Evolutionary conservation across 108 stramenopile species (phyloP), one percentile per base, ranked within the genome.

Genomic region (Fragilaria radians): DNA sequence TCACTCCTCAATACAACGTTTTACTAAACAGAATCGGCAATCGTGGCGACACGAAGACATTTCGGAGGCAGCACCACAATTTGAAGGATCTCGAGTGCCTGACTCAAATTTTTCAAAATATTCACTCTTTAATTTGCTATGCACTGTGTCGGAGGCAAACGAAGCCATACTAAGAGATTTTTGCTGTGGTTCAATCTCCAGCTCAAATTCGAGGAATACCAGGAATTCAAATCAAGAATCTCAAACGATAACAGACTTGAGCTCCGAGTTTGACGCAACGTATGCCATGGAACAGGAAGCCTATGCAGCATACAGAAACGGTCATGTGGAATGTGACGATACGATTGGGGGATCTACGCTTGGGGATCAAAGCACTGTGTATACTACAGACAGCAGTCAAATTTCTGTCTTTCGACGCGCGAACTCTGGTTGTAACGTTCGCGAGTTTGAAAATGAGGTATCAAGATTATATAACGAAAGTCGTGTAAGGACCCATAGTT

Each of bases 1-100:
- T 26, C 14, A 7, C 7, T 42, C 36, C 7, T 61, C 65, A 28
- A 57, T 63, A 1, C 54, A 65, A 9, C 54, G 63, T 14, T 57
- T 57, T 45, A 45, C 42, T 45, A 45, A 11, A 45, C 42, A 11
- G 11, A 11, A 45, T 45, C 14, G 14, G 14, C 42, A 45, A 14
- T 18, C 14, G 18, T 14, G 11, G 42, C 42, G 14, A 17, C 42
- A 45, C n/a, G n/a, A n/a, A n/a, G n/a, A n/a, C n/a, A 42, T 42
- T 42, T 14, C 11, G 14, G 36, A 42, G 14, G 36, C 7, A 11
- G 36, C 36, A 11, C 36, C 36, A 11, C 7, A 42, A 42, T 42
- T 42, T 14, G 36, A 7, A 7, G 36, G 36, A 11, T 42, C 36
- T 42, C 7, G 36, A 42, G 36, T 14, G 36, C 36, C 36, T 11